Conservation (phyloP, 176 grass and related monocot genomes). For the Aegilops umbellulata region DNA sequence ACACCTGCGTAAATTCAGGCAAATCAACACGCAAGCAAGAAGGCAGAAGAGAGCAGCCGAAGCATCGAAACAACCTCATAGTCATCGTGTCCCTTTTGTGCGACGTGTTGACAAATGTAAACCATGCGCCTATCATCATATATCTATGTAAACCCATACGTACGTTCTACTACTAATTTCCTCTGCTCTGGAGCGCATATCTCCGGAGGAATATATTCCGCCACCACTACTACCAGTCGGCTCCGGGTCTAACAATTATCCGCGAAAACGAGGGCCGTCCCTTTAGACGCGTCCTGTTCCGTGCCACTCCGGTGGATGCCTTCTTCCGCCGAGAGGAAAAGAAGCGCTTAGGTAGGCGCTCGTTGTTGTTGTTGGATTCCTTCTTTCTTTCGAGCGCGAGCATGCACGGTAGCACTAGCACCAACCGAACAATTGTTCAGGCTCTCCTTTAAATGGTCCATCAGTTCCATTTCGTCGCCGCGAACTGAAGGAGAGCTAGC, state of each 20-base stretch:
- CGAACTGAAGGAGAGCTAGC: neutral
- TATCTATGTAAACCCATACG: neutral
- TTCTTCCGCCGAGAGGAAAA: conserved; percentile 31
- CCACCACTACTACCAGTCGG: conserved; percentile 31
- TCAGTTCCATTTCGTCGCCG: conserved; percentile 11
- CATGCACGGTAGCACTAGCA: conserved; percentile 11
- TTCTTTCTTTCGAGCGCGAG: neutral
- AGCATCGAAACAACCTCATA: neutral
- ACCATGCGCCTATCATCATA: neutral
- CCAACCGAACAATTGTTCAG: conserved; percentile 19
- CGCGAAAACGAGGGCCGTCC: conserved; percentile 54
- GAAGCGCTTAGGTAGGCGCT: conserved; percentile 39
- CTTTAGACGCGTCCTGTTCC: conserved; percentile 27
- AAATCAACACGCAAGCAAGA: neutral
- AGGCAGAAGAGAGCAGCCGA: neutral
- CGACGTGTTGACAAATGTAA: neutral
- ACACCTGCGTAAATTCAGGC: neutral
- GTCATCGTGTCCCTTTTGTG: neutral
- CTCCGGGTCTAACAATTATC: conserved; percentile 9
- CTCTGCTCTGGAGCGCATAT: neutral
- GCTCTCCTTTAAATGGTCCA: conserved; percentile 32
- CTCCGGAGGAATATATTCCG: conserved; percentile 45
- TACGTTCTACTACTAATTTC: conserved; percentile 1
- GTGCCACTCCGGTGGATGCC: conserved; percentile 14
- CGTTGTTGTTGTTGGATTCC: conserved; percentile 45